phyloP scores from a whole-genome alignment of 805 yeast species.

The Cyberlindnera mrakii region DNA sequence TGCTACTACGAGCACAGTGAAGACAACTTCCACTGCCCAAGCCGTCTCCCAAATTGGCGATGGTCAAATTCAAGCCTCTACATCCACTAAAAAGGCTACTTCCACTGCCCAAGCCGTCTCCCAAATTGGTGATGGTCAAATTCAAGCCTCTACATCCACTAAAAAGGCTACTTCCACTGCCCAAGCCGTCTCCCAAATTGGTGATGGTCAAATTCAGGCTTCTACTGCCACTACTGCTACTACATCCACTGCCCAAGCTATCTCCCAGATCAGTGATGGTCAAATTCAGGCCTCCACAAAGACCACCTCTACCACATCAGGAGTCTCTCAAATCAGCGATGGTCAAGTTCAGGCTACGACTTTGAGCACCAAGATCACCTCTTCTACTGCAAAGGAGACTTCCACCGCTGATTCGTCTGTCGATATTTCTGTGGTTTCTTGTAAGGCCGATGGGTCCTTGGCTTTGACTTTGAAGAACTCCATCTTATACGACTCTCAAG shows the following conservation, averaged over 20 bases:
- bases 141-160: conserved; percentile 40
- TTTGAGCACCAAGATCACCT: conserved; percentile 12
- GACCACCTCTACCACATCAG: conserved; percentile 20
- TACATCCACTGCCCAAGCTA: conserved; percentile 14
- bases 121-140: conserved; percentile 42
- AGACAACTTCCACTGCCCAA: conserved; percentile 15
- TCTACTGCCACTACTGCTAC: conserved; percentile 13
- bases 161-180: conserved; percentile 27
- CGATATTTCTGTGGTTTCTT: conserved; percentile 25
- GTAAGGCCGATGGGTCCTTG: conserved; percentile 44
- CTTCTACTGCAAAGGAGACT: conserved; percentile 7
- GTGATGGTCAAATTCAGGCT: conserved; percentile 21
- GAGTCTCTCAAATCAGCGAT: conserved; percentile 21
- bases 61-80: conserved; percentile 26
- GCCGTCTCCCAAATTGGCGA: conserved; percentile 39
- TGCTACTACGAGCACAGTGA: conserved; percentile 32
- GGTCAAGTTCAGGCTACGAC: conserved; percentile 29
- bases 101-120: conserved; percentile 27
- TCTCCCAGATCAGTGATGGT: conserved; percentile 26
- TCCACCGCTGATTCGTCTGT: conserved; percentile 3
- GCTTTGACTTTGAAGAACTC: conserved; percentile 47
- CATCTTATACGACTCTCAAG: conserved; percentile 49
- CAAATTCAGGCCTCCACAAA: conserved; percentile 28
- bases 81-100: conserved; percentile 3
- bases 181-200: conserved; percentile 18